Base-by-base conservation (phyloP, 1,139 yeast species). In the Candida smagusa region DNA sequence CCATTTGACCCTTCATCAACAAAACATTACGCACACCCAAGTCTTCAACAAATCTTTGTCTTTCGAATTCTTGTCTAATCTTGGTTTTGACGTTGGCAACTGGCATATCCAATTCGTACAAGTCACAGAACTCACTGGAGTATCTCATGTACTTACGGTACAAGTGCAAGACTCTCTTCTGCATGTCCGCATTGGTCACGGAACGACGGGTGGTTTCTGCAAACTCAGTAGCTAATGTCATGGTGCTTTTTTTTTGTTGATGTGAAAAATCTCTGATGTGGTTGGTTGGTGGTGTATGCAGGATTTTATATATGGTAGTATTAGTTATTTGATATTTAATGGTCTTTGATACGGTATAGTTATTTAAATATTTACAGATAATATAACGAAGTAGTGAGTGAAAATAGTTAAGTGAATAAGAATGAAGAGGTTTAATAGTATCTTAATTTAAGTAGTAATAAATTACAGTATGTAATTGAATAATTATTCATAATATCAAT, bases 1-100 rank as follows among this genome's bases (percentile, higher is more conserved):
- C 96, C 92, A 85, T 85, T 55, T 85, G 92, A 6, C 94, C 95
- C 68, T 84, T 84, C 70, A 84, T 80, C 51, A 80, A 77, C 42
- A 86, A 70, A 12, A 84, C 73, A 60, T 86, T 87, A 48, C 75
- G 68, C 30, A 84, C 78, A 24, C 78, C 78, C 45, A 82, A 61
- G 56, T 84, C 88, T 42, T 67, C 65, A 36, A 85, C 86, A 56
- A 72, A 84, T 57, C 95, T 74, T 55, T 87, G 81, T 68, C 95
- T 77, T 65, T 87, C 95, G 52, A 87, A 87, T 61, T 87, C 95
- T 61, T 86, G 95, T 74, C 96, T 81, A 48, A 87, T 75, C 63
- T 84, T 85, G 42, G 95, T 84, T 61, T 87, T 81, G 44, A 86
- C 82, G 46, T 77, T 76, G 30, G 92, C 79, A n/a, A 84, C 81